Percentiles rank a stretch among this genome's conserved stretches.
These are phyloP conservation scores for Lagenidium giganteum DNA, from an alignment of 352 stramenopile genomes.

Conservation along the genomic window DNA sequence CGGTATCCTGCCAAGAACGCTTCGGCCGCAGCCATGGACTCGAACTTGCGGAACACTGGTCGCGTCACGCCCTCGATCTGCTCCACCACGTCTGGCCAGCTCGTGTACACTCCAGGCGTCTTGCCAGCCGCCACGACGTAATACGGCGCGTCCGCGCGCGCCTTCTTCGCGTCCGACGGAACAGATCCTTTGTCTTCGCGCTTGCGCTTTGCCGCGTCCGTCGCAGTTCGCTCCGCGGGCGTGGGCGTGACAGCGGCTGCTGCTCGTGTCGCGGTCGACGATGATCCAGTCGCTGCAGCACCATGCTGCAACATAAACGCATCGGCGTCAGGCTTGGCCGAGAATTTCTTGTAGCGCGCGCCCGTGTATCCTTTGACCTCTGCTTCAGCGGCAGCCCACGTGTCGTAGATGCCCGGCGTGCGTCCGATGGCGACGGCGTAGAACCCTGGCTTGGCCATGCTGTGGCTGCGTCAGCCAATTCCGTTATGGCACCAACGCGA, in stretches of 20 bases:
- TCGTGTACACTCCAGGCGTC: constrained; percentile 29
- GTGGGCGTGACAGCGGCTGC: constrained; percentile 3
- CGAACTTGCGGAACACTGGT: constrained; percentile 26
- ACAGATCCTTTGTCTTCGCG: background rate
- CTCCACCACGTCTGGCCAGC: constrained; percentile 26
- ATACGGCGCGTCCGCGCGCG: constrained; percentile 6
- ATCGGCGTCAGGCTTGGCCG: constrained; percentile 34
- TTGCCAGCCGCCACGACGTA: constrained; percentile 34
- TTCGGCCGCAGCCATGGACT: constrained; percentile 18
- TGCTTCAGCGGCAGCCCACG: constrained; percentile 37
- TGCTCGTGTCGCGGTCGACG: background rate
- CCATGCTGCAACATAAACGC: constrained; percentile 27
- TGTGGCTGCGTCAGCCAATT: too few species aligned
- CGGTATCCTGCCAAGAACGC: constrained; percentile 17
- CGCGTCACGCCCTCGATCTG: constrained; percentile 17
- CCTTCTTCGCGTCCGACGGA: constrained; percentile 2
- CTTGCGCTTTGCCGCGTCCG: background rate
- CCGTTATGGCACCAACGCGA: too few species aligned
- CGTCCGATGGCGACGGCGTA: constrained; percentile 62
- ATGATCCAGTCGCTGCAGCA: background rate
- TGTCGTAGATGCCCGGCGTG: constrained; percentile 43
- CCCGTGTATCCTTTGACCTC: constrained; percentile 54
- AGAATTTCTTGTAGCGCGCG: constrained; percentile 64
- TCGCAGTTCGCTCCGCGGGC: background rate
- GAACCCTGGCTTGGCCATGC: too few species aligned